These are phyloP conservation scores for Rosa multiflora DNA, from an alignment of 306 rosid species.

Conservation along the genomic window DNA sequence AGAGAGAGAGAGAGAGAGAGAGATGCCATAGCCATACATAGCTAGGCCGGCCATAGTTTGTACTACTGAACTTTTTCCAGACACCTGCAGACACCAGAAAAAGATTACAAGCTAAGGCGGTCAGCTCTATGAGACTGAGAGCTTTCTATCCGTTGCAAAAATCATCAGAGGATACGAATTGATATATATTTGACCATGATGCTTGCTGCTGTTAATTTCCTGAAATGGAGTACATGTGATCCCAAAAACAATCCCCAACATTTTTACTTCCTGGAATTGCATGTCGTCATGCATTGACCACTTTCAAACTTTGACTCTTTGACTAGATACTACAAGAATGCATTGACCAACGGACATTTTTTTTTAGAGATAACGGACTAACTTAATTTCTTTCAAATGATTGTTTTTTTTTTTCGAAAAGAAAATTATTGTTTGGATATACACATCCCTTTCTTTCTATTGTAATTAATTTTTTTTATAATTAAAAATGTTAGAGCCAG, in stretches of 20 bases:
- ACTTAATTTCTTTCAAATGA: too few relatives aligned
- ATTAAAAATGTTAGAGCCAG: too few relatives aligned
- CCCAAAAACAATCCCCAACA: not conserved
- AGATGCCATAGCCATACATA: not conserved
- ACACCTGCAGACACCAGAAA: not conserved
- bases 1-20: too few relatives aligned
- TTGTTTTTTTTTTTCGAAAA: too few relatives aligned
- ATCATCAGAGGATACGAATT: not conserved
- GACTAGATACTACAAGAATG: not conserved
- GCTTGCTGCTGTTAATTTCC: not conserved
- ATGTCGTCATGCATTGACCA: slow-evolving; percentile 11
- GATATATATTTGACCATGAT: slow-evolving; percentile 12
- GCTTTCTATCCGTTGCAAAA: not conserved
- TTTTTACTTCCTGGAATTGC: not conserved
- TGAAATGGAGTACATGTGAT: not conserved
- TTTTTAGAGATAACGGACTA: too few relatives aligned
- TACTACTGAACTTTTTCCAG: not conserved
- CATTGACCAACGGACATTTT: too few relatives aligned
- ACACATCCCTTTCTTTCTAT: too few relatives aligned
- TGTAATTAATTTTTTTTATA: too few relatives aligned
- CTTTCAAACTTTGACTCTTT: slow-evolving; percentile 9
- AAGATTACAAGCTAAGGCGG: not conserved
- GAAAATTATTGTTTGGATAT: too few relatives aligned
- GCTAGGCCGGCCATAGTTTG: not conserved
- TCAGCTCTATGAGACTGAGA: not conserved